A percentile compares a stretch with the other conserved stretches of the same genome.
Conservation (phyloP, 2,329 filamentous ascomycete genomes). For the Aureobasidium namibiae region DNA sequence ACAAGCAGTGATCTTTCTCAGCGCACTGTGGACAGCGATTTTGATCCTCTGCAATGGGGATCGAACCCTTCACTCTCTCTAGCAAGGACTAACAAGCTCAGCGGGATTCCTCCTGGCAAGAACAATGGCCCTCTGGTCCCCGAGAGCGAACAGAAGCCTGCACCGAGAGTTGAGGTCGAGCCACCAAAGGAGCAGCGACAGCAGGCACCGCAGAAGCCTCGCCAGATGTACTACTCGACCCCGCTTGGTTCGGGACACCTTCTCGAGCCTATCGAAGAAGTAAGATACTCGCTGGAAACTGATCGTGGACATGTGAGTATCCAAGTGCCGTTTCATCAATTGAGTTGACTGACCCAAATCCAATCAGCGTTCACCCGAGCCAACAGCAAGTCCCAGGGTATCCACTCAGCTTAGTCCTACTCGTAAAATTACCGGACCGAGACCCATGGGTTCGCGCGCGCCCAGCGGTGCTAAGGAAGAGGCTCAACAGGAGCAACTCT, state of each 20-base stretch:
- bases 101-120: conserved; percentile 43
- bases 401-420: conserved; percentile 9
- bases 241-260: conserved; percentile 30
- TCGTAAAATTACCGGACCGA: conserved; percentile 40
- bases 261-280: conserved; percentile 44
- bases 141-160: conserved; percentile 23
- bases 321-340: background rate
- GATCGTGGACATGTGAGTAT: conserved; percentile 28
- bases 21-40: conserved; percentile 25
- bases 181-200: conserved; percentile 1
- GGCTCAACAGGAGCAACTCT: background rate
- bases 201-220: conserved; percentile 3
- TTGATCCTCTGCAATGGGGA: conserved; percentile 42
- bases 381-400: conserved; percentile 6
- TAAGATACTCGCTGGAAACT: conserved; percentile 42
- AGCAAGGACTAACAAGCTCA: conserved; percentile 15
- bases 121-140: conserved; percentile 54
- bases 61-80: conserved; percentile 35
- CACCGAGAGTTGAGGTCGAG: conserved; percentile 15
- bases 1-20: conserved; percentile 29
- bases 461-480: conserved; percentile 16
- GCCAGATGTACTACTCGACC: conserved; percentile 23
- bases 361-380: conserved; percentile 9
- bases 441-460: conserved; percentile 35
- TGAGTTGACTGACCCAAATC: background rate